Percentiles rank a stretch among this genome's conserved stretches.
These are phyloP conservation scores for Psophocarpus tetragonolobus DNA, from an alignment of 306 rosid species.

Conservation along the genomic window DNA sequence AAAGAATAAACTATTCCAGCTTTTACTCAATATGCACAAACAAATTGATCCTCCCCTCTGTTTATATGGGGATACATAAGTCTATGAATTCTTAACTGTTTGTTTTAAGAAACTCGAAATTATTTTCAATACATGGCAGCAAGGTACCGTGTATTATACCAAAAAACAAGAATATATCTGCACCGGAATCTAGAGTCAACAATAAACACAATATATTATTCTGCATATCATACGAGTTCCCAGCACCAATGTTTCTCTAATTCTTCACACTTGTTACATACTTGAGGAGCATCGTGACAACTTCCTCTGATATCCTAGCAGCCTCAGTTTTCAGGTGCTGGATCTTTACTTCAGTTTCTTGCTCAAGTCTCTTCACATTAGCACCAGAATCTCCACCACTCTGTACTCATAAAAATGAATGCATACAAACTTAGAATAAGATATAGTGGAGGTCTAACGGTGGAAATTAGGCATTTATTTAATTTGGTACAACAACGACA, in stretches of 20 bases:
- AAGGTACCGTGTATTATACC: constrained; percentile 10
- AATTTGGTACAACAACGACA: background rate
- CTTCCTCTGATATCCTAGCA: constrained; percentile 63
- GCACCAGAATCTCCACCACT: constrained; percentile 96
- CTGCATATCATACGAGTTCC: constrained; percentile 26
- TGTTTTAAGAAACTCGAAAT: constrained; percentile 18
- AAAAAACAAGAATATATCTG: constrained; percentile 28
- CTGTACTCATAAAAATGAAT: constrained; percentile 47
- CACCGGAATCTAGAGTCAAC: constrained; percentile 25
- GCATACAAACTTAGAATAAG: constrained; percentile 1
- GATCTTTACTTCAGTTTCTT: constrained; percentile 71
- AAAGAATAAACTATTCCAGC: constrained; percentile 14
- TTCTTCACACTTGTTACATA: constrained; percentile 75
- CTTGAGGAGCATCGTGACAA: constrained; percentile 76
- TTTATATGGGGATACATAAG: background rate
- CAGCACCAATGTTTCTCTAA: constrained; percentile 38
- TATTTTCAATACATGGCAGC: constrained; percentile 30
- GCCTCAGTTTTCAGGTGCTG: constrained; percentile 59
- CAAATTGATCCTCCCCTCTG: background rate
- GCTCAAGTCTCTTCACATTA: constrained; percentile 87
- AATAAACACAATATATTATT: constrained; percentile 34
- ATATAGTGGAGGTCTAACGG: background rate
- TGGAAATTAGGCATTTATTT: background rate
- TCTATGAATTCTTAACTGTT: background rate
- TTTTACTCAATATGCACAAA: constrained; percentile 1